Evolutionary conservation across 2,329 filamentous ascomycete genomes (phyloP).

Genomic region (Aspergillus fumigatiaffinis): DNA sequence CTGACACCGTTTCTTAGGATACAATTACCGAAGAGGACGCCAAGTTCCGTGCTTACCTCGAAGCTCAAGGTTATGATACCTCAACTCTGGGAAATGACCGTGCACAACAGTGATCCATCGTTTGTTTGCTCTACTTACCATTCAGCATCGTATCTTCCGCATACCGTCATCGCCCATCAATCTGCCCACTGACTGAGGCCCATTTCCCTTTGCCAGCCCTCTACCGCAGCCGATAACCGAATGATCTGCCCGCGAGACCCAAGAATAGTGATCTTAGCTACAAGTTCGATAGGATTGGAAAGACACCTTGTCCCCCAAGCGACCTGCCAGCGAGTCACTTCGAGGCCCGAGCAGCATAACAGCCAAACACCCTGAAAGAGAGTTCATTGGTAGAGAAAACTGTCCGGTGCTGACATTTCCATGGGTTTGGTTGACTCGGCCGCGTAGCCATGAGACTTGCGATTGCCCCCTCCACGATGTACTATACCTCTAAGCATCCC

Average conservation of each 20-base stretch:
- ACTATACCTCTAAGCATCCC: not conserved
- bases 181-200: not conserved
- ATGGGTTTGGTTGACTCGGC: not conserved
- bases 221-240: not conserved
- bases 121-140: not conserved
- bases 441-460: not conserved
- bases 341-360: constrained; percentile 8
- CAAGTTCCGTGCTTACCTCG: constrained; percentile 70
- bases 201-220: not conserved
- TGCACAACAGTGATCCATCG: constrained; percentile 2
- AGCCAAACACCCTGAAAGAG: constrained; percentile 4
- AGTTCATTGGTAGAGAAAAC: constrained; percentile 1
- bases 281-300: not conserved
- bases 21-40: constrained; percentile 76
- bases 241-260: not conserved
- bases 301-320: not conserved
- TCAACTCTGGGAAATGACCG: constrained; percentile 47
- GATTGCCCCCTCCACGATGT: not conserved
- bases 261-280: not conserved
- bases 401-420: not conserved
- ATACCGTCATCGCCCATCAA: not conserved
- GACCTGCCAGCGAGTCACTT: not conserved
- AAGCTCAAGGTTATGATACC: constrained; percentile 72
- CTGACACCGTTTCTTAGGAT: constrained; percentile 54
- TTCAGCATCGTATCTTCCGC: constrained; percentile 1